phyloP scores from a whole-genome alignment of 192 early-diverging fungal genomes.

The Coemansia sp. region DNA sequence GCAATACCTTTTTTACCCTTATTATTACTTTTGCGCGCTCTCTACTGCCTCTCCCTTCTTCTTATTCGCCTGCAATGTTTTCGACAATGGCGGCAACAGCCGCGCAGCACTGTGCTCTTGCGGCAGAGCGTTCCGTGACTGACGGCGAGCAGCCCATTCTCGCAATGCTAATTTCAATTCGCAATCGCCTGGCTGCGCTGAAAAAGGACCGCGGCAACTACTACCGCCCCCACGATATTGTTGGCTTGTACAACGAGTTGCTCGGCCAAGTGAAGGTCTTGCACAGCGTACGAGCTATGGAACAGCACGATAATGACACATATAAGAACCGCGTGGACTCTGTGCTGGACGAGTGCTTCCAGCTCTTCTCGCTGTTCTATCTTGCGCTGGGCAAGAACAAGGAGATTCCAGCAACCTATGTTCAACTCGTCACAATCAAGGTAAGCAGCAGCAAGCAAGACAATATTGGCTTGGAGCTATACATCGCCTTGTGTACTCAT shows the following conservation, averaged over 20 bases:
- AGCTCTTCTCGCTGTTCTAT: conserved; percentile 77
- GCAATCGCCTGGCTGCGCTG: conserved; percentile 70
- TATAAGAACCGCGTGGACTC: conserved; percentile 67
- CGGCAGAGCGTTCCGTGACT: conserved; percentile 30
- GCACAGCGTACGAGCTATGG: conserved; percentile 49
- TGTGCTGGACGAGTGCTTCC: conserved; percentile 76
- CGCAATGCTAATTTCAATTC: conserved; percentile 66
- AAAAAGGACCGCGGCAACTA: conserved; percentile 76
- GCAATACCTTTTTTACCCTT: neutral
- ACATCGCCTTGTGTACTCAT: too few relatives aligned
- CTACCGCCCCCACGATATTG: conserved; percentile 66
- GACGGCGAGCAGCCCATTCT: conserved; percentile 65
- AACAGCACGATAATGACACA: conserved; percentile 58
- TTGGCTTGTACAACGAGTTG: conserved; percentile 65
- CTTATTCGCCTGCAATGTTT: conserved; percentile 24
- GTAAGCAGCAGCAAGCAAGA: too few relatives aligned
- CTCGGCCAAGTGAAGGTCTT: conserved; percentile 51
- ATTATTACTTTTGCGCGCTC: neutral
- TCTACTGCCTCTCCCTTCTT: neutral
- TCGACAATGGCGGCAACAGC: conserved; percentile 20
- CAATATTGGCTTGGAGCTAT: too few relatives aligned
- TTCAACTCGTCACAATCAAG: conserved; percentile 76
- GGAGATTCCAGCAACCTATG: conserved; percentile 78
- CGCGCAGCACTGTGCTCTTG: neutral
- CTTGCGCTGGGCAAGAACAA: conserved; percentile 75